phyloP scores from a whole-genome alignment of 257 asterid species.

The Coffea canephora region DNA sequence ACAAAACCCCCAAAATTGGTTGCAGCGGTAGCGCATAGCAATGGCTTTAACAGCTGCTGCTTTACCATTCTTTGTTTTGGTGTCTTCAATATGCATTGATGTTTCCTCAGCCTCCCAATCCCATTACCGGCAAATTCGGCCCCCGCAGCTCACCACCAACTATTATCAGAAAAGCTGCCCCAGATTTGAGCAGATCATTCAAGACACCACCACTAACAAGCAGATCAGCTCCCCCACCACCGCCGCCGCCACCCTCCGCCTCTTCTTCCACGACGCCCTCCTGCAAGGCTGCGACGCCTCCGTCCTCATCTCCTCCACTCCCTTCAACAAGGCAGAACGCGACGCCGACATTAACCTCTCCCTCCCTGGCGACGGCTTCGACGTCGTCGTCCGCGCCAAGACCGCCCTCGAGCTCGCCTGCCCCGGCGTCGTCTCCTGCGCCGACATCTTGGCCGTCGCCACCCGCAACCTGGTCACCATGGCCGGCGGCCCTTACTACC shows the following conservation, averaged over 20 bases:
- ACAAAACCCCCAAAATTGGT: no score
- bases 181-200: constrained; percentile 63
- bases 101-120: constrained; percentile 26
- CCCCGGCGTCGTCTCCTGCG: constrained; percentile 87
- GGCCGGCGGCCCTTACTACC: constrained; percentile 84
- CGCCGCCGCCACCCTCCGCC: constrained; percentile 92
- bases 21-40: background rate
- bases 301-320: constrained; percentile 76
- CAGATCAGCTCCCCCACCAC: constrained; percentile 95
- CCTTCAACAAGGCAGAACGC: constrained; percentile 74
- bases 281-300: constrained; percentile 90
- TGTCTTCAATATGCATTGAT: background rate
- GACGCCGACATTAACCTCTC: constrained; percentile 91
- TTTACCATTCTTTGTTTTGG: constrained; percentile 27
- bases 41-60: background rate
- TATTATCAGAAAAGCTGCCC: constrained; percentile 66
- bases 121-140: constrained; percentile 16
- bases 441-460: constrained; percentile 84
- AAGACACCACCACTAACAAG: constrained; percentile 69
- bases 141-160: constrained; percentile 32
- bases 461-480: constrained; percentile 73
- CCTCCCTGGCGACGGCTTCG: constrained; percentile 96
- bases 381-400: constrained; percentile 83
- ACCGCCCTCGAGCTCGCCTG: constrained; percentile 78
- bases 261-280: constrained; percentile 94